Percentiles rank a stretch among this genome's conserved stretches.
Conservation (phyloP, 1,284 basidiomycete species). For the Tetrapyrgos nigripes region DNA sequence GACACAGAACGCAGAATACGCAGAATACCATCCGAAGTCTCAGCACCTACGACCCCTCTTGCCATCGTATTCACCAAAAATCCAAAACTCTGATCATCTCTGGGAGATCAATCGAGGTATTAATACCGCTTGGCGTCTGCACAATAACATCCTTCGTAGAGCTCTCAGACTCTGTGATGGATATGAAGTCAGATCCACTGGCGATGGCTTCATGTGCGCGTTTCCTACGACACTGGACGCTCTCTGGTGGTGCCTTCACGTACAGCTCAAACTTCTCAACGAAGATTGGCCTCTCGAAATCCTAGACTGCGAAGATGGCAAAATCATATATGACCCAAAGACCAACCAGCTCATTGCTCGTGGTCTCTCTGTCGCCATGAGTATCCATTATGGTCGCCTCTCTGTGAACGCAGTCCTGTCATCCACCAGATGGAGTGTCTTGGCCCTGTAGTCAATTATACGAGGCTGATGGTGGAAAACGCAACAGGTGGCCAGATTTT, state of each 20-base stretch:
- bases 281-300: slow-evolving; percentile 95
- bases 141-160: slow-evolving; percentile 88
- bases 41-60: slow-evolving; percentile 88
- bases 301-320: slow-evolving; percentile 91
- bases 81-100: slow-evolving; percentile 94
- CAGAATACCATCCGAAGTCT: slow-evolving; percentile 85
- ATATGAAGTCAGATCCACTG: slow-evolving; percentile 99
- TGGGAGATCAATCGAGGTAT: slow-evolving; percentile 98
- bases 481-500: slow-evolving; percentile 96
- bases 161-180: slow-evolving; percentile 92
- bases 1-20: too few species aligned
- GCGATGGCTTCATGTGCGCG: slow-evolving; percentile 99
- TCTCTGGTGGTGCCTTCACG: slow-evolving; percentile 90
- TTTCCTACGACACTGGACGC: slow-evolving; percentile 91
- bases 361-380: slow-evolving; percentile 96
- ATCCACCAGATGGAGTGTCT: slow-evolving; percentile 98
- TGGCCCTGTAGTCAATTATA: slow-evolving; percentile 92
- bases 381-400: slow-evolving; percentile 93
- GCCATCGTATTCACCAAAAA: slow-evolving; percentile 99
- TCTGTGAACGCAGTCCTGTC: slow-evolving; percentile 93
- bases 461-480: slow-evolving; percentile 83
- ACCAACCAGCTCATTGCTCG: slow-evolving; percentile 83
- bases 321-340: slow-evolving; percentile 79
- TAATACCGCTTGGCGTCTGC: slow-evolving; percentile 92
- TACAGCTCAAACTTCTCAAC: slow-evolving; percentile 85